Base-by-base conservation (phyloP, 192 early-diverging fungal genomes). In the Coemansia umbellata region DNA sequence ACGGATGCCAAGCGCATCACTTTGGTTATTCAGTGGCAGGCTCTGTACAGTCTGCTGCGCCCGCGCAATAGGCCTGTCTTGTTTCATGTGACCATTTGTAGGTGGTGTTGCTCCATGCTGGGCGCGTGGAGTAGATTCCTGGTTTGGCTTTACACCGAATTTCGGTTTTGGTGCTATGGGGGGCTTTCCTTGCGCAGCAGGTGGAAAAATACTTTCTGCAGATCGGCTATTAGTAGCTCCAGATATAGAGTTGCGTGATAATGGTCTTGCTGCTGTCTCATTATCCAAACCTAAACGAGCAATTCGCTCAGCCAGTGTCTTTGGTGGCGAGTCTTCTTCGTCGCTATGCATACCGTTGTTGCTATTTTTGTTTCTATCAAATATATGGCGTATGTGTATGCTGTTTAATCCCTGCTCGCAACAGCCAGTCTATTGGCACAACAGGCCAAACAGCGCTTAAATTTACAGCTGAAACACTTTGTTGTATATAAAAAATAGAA, bases 261-360 rank as follows among this genome's bases (percentile, higher is more conserved):
- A 21, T 27, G 64, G 57, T 9, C 64, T 43, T 5, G 57, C 32
- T 50, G 41, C 36, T 27, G 40, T 22, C 31, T 56, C 53, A 6
- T 31, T 31, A 37, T 68, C 54, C 28, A 76, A 57, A 26, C 73
- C 73, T 49, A 76, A 49, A 24, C 52, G 50, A 27, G 73, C 73
- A 53, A 76, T 76, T 37, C 73, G 55, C 55, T 76, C 73, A 9
- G 73, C 73, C 43, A 76, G 57, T 37, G 73, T 76, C 47, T 60
- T 69, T n/a, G 73, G 73, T 53, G 30, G 56, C 22, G 63, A 42
- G 36, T 68, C 65, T 53, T 69, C 66, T 22, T 64, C 66, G 60
- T 61, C 66, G 50, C 70, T 66, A 36, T 40, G 33, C 57, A 74
- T 60, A 31, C 23, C 17, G 21, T 7, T 7, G 8, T 42, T 10